A percentile compares a stretch with the other conserved stretches of the same genome.
Conservation (phyloP, 495 filamentous ascomycete species). For the Apodospora peruviana region DNA sequence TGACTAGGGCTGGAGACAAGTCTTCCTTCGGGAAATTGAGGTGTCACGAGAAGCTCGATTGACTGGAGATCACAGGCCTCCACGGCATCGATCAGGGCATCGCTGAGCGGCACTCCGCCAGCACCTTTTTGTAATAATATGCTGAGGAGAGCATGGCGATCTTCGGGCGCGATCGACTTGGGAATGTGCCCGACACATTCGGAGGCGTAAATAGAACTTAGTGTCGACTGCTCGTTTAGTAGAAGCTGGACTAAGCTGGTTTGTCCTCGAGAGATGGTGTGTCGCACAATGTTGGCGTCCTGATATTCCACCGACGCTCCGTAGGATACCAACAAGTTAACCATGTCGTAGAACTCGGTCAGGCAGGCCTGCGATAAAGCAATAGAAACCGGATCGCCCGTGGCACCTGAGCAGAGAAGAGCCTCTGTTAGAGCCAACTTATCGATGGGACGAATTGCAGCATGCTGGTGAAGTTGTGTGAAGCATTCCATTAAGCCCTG, state of each 20-base stretch:
- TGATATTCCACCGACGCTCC: slow-evolving; percentile 42
- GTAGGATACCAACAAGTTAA: slow-evolving; percentile 36
- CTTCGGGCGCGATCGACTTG: slow-evolving; percentile 34
- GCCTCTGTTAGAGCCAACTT: slow-evolving; percentile 39
- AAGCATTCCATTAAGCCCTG: slow-evolving; percentile 37
- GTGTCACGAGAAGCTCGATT: slow-evolving; percentile 34
- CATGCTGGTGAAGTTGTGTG: slow-evolving; percentile 28
- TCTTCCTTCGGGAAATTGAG: slow-evolving; percentile 29
- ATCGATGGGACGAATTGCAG: slow-evolving; percentile 35
- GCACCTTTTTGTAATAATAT: slow-evolving; percentile 39
- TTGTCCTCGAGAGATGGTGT: slow-evolving; percentile 31
- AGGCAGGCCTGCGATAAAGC: slow-evolving; percentile 33
- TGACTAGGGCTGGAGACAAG: slow-evolving; percentile 17
- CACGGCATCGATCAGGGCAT: slow-evolving; percentile 37
- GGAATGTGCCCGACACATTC: slow-evolving; percentile 38
- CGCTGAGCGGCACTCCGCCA: slow-evolving; percentile 27
- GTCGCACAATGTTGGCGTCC: slow-evolving; percentile 31
- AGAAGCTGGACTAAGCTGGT: slow-evolving; percentile 35
- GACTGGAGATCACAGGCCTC: slow-evolving; percentile 33
- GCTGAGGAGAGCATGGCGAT: slow-evolving; percentile 32
- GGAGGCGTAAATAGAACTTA: slow-evolving; percentile 35
- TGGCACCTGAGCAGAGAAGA: slow-evolving; percentile 40
- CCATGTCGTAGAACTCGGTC: slow-evolving; percentile 39
- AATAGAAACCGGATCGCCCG: slow-evolving; percentile 31
- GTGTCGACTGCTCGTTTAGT: slow-evolving; percentile 24